Base-by-base conservation (phyloP, 768 basidiomycete genomes). In the Infundibulicybe gibba region DNA sequence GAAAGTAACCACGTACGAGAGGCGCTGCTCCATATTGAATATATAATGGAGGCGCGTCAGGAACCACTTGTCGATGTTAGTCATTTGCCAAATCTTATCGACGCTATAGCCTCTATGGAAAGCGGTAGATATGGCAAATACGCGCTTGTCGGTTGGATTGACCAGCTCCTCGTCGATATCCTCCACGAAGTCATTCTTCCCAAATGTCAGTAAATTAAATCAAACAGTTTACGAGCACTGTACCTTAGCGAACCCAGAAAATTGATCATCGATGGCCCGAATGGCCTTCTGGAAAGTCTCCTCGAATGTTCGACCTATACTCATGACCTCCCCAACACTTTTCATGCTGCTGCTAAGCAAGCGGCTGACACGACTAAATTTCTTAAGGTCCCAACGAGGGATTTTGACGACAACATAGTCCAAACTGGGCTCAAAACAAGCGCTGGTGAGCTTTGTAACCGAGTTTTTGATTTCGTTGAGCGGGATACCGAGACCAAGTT, bases 261-360 rank as follows among this genome's bases (percentile, higher is more conserved):
- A 99, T 52, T 85, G 87, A 59, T 97, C 95, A 61, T 98, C 97
- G 56, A 99, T 97, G 3, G 93, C 87, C 31, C 95, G 76, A 51
- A 98, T 95, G 3, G 95, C 97, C 71, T 99, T 98, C 66, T 98
- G 95, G 47, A 98, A 87, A 1, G 94, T 97, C 74, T 99, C 95
- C 65, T 98, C 95, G 60, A 99, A 99, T 4, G 94, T 97, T 56
- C 95, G 76, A 12, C 95, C 95, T 54, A 99, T 98, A 55, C 90
- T 92, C 97, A 99, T 99, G 48, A 99, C 95, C 67, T 99, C 95
- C 20, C 95, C 95, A 6, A 99, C 95, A 57, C 90, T 93, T 79
- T 98, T 98, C 95, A 99, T 98, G 68, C 90, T 92, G 56, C 88
- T 91, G 66, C 91, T 92, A 41, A 99, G 72, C 34, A 90, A 75